These are phyloP conservation scores for Boechera stricta DNA, from an alignment of 345 rosid species.

Conservation along the genomic window DNA sequence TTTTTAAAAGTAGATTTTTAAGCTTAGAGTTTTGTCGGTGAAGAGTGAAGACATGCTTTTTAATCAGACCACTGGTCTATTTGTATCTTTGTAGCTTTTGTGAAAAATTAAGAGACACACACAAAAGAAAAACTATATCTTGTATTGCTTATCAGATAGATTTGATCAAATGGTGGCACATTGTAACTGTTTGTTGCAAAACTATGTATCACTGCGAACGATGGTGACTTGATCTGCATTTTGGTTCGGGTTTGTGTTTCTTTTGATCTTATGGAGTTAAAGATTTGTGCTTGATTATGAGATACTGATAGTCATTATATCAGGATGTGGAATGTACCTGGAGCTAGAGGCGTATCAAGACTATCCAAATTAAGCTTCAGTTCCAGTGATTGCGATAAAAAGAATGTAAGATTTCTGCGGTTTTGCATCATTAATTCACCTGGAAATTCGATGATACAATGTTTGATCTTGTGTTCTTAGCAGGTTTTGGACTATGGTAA, in stretches of 20 bases:
- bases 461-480: conserved; percentile 29
- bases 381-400: not conserved
- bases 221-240: conserved; percentile 2
- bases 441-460: not conserved
- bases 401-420: conserved; percentile 11
- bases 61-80: conserved; percentile 4
- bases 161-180: conserved; percentile 14
- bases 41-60: too few relatives aligned
- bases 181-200: not conserved
- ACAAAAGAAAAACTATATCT: not conserved
- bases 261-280: not conserved
- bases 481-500: conserved; percentile 47
- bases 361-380: conserved; percentile 34
- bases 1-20: not conserved
- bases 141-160: not conserved
- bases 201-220: not conserved
- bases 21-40: too few relatives aligned
- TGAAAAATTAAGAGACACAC: not conserved
- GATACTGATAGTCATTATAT: not conserved
- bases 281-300: not conserved
- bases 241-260: conserved; percentile 6
- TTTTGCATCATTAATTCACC: not conserved
- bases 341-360: conserved; percentile 29
- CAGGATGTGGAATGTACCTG: conserved; percentile 41
- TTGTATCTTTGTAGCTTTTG: conserved; percentile 23